A percentile compares a stretch with the other conserved stretches of the same genome.
These are phyloP conservation scores for Beauveria sp. DNA, from an alignment of 2,329 filamentous ascomycete species.

Conservation along the genomic window DNA sequence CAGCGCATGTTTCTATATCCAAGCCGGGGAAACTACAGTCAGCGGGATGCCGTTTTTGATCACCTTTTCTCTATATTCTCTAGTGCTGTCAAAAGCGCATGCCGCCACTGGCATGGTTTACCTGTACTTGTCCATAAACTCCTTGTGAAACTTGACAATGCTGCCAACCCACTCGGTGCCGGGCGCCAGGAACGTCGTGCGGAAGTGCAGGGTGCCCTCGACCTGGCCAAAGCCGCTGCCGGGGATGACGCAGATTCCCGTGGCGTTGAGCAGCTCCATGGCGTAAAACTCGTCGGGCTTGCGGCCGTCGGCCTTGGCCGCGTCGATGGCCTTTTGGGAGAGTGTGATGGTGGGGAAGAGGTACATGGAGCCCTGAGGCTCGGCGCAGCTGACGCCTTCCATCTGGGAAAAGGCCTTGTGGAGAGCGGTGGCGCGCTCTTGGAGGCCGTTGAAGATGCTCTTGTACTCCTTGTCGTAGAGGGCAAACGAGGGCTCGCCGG, in stretches of 20 bases:
- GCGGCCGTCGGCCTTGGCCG: constrained; percentile 66
- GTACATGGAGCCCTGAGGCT: constrained; percentile 95
- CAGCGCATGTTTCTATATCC: not conserved
- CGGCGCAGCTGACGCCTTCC: constrained; percentile 89
- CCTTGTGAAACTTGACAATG: constrained; percentile 82
- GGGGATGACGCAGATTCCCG: constrained; percentile 88
- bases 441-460: constrained; percentile 70
- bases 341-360: constrained; percentile 92
- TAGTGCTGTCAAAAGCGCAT: not conserved
- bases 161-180: constrained; percentile 90
- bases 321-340: constrained; percentile 65
- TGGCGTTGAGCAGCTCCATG: constrained; percentile 82
- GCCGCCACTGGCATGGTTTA: constrained; percentile 20
- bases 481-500: constrained; percentile 75
- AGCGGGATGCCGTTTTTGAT: not conserved
- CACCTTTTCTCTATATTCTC: not conserved
- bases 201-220: constrained; percentile 84
- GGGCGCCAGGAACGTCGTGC: constrained; percentile 92
- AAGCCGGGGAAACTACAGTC: not conserved
- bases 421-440: constrained; percentile 72
- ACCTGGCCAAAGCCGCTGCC: constrained; percentile 92
- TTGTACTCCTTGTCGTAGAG: constrained; percentile 83
- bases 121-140: constrained; percentile 79
- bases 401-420: constrained; percentile 88
- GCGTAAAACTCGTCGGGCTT: constrained; percentile 90